Conservation (phyloP, 1,139 yeast species). For the Debaryomycetaceae sp. region DNA sequence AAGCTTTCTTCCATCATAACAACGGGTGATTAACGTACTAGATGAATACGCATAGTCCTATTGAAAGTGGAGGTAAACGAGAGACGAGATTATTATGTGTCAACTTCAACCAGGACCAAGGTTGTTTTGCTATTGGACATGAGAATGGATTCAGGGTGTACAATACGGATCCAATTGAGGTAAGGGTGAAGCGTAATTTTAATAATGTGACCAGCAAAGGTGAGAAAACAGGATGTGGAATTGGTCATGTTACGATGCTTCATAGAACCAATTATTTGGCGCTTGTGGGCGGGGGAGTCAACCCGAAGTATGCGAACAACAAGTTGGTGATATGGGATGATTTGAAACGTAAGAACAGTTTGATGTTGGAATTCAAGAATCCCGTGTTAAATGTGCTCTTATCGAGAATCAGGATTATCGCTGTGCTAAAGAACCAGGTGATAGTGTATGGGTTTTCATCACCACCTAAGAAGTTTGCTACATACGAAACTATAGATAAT, state of each 20-base stretch:
- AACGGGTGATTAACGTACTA: not conserved
- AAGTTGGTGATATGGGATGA: conserved; percentile 91
- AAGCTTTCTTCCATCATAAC: not conserved
- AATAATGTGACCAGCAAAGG: conserved; percentile 3
- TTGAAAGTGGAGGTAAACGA: conserved; percentile 16
- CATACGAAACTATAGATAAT: conserved; percentile 71
- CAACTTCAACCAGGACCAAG: conserved; percentile 83
- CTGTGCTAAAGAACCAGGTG: conserved; percentile 64
- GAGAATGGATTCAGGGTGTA: conserved; percentile 84
- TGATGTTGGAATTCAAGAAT: conserved; percentile 68
- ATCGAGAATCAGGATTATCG: conserved; percentile 72
- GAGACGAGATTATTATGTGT: conserved; percentile 52
- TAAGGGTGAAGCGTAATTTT: conserved; percentile 67
- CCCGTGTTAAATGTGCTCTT: conserved; percentile 73
- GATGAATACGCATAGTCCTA: conserved; percentile 41
- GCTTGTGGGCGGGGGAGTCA: conserved; percentile 81
- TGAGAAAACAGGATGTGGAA: conserved; percentile 42
- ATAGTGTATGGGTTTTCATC: conserved; percentile 77
- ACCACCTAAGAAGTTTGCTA: conserved; percentile 67
- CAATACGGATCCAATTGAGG: conserved; percentile 81
- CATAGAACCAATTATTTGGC: conserved; percentile 89
- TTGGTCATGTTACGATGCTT: conserved; percentile 77
- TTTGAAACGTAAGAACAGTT: conserved; percentile 70
- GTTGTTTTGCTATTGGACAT: conserved; percentile 83
- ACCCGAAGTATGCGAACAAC: conserved; percentile 74